Percentiles rank a stretch among this genome's conserved stretches.
phyloP scores from a whole-genome alignment of 257 asterid genomes.

The Rubia yunnanensis region DNA sequence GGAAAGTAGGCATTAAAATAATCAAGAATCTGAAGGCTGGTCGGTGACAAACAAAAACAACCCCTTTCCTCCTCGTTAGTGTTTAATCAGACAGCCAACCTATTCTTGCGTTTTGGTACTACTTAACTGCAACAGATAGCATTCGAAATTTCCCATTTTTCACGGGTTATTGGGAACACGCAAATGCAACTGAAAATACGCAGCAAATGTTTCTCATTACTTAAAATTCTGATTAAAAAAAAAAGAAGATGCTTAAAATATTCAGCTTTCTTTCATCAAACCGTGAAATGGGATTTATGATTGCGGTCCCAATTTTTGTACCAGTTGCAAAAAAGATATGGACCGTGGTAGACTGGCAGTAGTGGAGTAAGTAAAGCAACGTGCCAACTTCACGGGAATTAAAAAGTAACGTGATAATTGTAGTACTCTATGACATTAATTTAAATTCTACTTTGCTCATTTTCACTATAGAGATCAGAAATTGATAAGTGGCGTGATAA shows the following conservation, averaged over 20 bases:
- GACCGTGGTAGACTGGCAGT: too few relatives aligned
- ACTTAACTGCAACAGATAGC: too few relatives aligned
- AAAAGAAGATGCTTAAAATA: background rate
- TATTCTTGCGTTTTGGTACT: background rate
- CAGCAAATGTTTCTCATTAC: background rate
- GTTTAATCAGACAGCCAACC: background rate
- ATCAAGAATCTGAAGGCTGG: background rate
- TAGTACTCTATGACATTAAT: too few relatives aligned
- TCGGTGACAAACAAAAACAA: background rate
- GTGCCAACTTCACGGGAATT: too few relatives aligned
- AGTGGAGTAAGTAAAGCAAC: background rate
- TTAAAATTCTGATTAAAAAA: too few relatives aligned
- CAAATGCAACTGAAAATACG: background rate
- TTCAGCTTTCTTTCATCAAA: background rate
- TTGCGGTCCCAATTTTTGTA: conserved; percentile 3
- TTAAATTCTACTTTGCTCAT: too few relatives aligned
- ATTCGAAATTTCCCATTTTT: too few relatives aligned
- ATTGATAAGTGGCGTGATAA: too few relatives aligned
- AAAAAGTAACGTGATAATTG: too few relatives aligned
- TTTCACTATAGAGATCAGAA: too few relatives aligned
- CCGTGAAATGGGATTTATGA: background rate
- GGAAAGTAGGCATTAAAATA: background rate
- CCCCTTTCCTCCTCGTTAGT: background rate
- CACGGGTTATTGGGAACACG: background rate
- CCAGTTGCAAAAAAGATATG: background rate